Base-by-base conservation (phyloP, 1,139 yeast genomes). In the Entelexis sorbosivorans region DNA sequence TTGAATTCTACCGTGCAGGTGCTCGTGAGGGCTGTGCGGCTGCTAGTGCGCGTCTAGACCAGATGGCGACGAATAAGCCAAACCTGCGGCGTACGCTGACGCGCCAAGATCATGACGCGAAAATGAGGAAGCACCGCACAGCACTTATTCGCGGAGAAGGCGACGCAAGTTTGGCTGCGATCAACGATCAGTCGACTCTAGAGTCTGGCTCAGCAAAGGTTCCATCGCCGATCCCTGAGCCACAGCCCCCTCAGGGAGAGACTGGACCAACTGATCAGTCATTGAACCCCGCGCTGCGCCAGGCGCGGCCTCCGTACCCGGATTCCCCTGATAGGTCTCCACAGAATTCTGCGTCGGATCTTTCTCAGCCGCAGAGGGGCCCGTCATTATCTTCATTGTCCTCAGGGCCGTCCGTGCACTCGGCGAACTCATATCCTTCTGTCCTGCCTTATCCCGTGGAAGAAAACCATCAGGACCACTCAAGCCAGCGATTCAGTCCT, bases 1-100 rank as follows among this genome's bases (percentile, higher is more conserved):
- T 55, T 14, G 59, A 58, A 28, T 64, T 64, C 63, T 69, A 69
- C 55, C 56, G 56, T 10, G 51, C 55, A 48, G 62, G 69, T 16
- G 64, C 67, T 3, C 56, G 52, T 3, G 61, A 61, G 24, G 67
- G 65, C 14, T 66, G 66, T 43, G 55, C 55, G 0, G 70, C 69
- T 20, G 72, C 71, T 1, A 48, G 47, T 3, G 63, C 58, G 14
- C 61, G 71, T 2, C 56, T 68, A 31, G 52, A 38, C 8, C 54
- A 50, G 33, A 48, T 54, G 45, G 36, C 38, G 9, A 34, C 52
- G 20, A 50, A 53, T n/a, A 34, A 31, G 32, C 55, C 58, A 11
- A 36, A 49, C 10, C 52, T 58, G 26, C 48, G 56, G n/a, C 50
- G 60, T 19, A 47, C 57, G 5, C 48, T 58, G 13, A 59, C 61